phyloP scores from a whole-genome alignment of 495 filamentous ascomycete species.

The Penicillium silybi region DNA sequence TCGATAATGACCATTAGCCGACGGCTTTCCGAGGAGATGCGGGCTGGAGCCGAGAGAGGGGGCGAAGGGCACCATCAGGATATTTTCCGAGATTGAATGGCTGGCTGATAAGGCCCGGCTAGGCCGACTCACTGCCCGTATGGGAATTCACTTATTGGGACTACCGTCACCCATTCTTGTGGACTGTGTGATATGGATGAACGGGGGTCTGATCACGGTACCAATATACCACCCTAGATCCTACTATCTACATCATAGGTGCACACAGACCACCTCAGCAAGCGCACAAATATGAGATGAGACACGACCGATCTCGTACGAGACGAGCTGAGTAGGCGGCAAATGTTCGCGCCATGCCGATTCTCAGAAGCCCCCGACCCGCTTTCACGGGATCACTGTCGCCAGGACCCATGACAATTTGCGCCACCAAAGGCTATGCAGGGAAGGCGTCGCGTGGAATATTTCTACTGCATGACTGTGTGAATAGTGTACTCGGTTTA shows the following conservation, averaged over 20 bases:
- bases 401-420: neutral
- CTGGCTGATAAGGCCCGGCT: neutral
- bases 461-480: too few relatives aligned
- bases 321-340: neutral
- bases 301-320: neutral
- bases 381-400: neutral
- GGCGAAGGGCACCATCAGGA: too few relatives aligned
- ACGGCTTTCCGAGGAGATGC: too few relatives aligned
- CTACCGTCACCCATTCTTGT: neutral
- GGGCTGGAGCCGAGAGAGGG: too few relatives aligned
- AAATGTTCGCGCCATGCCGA: neutral
- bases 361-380: neutral
- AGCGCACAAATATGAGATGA: neutral
- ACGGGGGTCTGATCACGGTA: neutral
- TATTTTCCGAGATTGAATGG: neutral
- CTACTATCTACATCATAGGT: neutral
- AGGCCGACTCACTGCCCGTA: neutral
- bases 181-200: neutral
- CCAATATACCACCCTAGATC: neutral
- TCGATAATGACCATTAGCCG: too few relatives aligned
- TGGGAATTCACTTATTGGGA: neutral
- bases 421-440: neutral
- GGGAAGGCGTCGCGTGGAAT: neutral
- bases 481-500: too few relatives aligned
- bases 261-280: neutral